phyloP scores from a whole-genome alignment of 352 stramenopile species.

The Phytophthora melonis region DNA sequence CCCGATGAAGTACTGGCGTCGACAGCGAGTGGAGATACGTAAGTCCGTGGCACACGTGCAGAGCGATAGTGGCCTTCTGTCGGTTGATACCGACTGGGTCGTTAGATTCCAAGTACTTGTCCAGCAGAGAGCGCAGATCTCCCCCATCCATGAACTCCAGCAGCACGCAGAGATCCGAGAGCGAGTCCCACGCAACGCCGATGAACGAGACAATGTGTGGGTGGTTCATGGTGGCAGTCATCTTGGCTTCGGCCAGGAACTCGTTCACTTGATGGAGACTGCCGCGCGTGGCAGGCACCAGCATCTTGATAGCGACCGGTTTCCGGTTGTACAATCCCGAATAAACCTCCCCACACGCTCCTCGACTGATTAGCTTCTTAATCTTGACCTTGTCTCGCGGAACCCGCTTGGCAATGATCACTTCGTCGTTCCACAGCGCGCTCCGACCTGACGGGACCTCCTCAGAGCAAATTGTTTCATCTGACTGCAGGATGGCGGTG shows the following conservation, averaged over 20 bases:
- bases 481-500: too few species aligned
- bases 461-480: too few species aligned
- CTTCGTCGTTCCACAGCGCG: slow-evolving; percentile 45
- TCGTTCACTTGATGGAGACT: slow-evolving; percentile 45
- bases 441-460: background rate
- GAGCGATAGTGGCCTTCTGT: slow-evolving; percentile 44
- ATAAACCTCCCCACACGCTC: slow-evolving; percentile 50
- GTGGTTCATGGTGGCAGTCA: slow-evolving; percentile 53
- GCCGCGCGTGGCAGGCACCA: slow-evolving; percentile 49
- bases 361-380: slow-evolving; percentile 39
- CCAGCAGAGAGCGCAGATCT: slow-evolving; percentile 51
- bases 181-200: slow-evolving; percentile 58
- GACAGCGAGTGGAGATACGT: slow-evolving; percentile 22
- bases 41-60: slow-evolving; percentile 41
- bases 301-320: slow-evolving; percentile 50
- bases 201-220: slow-evolving; percentile 58
- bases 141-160: slow-evolving; percentile 60
- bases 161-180: slow-evolving; percentile 54
- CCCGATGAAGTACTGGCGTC: slow-evolving; percentile 50
- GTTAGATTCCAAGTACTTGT: slow-evolving; percentile 23
- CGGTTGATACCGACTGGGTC: slow-evolving; percentile 33
- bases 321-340: slow-evolving; percentile 45
- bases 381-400: slow-evolving; percentile 49
- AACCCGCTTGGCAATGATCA: slow-evolving; percentile 49
- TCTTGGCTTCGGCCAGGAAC: slow-evolving; percentile 51